Conservation (phyloP, 140 eudicot genomes). For the Oenanthe javanica region DNA sequence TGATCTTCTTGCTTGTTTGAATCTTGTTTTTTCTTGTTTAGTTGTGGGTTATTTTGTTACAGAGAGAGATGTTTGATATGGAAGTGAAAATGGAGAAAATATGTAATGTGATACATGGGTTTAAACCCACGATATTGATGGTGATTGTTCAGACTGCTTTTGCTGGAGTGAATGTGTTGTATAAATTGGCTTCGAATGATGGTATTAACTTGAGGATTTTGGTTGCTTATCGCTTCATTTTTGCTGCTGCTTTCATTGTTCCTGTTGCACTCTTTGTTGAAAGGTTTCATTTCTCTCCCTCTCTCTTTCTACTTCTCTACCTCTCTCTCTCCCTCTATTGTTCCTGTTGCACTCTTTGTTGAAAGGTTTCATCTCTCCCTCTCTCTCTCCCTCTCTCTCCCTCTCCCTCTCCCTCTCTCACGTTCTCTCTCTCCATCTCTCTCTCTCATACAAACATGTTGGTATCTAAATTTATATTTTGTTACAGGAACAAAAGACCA, state of each 20-base stretch:
- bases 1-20: constrained; percentile 10
- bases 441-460: not conserved
- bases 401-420: too few relatives aligned
- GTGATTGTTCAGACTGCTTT: constrained; percentile 21
- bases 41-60: too few relatives aligned
- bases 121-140: constrained; percentile 27
- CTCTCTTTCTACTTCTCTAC: too few relatives aligned
- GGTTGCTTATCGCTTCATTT: constrained; percentile 40
- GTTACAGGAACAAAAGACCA: constrained; percentile 52
- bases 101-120: constrained; percentile 9
- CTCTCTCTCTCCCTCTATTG: not conserved
- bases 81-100: constrained; percentile 5
- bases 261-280: constrained; percentile 30
- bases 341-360: constrained; percentile 31
- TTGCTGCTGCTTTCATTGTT: constrained; percentile 35
- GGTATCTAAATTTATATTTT: not conserved
- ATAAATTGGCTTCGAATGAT: constrained; percentile 39
- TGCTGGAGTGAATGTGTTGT: constrained; percentile 26
- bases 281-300: not conserved
- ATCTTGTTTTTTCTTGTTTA: not conserved
- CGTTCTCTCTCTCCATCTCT: too few relatives aligned
- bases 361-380: too few relatives aligned
- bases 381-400: too few relatives aligned
- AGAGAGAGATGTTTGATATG: not conserved
- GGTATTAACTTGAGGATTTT: constrained; percentile 34